Base-by-base conservation (phyloP, 768 basidiomycete genomes). In the Amanita subjunquillea region DNA sequence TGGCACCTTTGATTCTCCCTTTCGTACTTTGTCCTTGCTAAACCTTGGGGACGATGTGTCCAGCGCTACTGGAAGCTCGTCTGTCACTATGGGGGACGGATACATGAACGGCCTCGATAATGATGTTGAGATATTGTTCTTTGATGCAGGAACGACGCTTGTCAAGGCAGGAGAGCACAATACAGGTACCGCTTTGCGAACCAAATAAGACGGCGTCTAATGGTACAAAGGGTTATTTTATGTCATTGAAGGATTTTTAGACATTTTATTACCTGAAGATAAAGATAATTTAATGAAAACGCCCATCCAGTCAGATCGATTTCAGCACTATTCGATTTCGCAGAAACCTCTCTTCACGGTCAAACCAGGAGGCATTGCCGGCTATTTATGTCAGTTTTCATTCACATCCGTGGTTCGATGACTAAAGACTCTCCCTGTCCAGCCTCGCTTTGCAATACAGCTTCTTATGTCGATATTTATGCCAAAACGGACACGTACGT, bases 401-500 rank as follows among this genome's bases (percentile, higher is more conserved):
- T 27, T 22, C 4, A 27, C 27, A 27, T 12, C 38, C n/a, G 15
- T 22, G 23, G 42, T 46, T 42, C 41, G 38, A 30, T 53, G 52
- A 53, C 47, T 57, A 29, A 38, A n/a, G 12, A 10, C 43, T 38
- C 49, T 20, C 12, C 27, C 10, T 45, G 23, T 30, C 20, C 32
- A 91, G 90, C 94, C 15, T 92, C 93, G 0, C 76, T 98, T 3
- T 91, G 90, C 58, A 87, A 85, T 50, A 92, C 87, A 25, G 84
- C 92, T 4, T 95, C 92, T 2, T 99, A 98, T 62, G 94, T 98
- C 41, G 91, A 95, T 64, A 96, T 99, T 64, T 85, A 77, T 57
- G 93, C 96, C 4, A 98, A 97, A 72, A 98, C 94, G 0, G 95
- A 99, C 63, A 87, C 86, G n/a, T 99, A 95, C 60, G 96, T 98